Evolutionary conservation across 139 green algal genomes (phyloP).

Genomic region (Micractinium sp.): DNA sequence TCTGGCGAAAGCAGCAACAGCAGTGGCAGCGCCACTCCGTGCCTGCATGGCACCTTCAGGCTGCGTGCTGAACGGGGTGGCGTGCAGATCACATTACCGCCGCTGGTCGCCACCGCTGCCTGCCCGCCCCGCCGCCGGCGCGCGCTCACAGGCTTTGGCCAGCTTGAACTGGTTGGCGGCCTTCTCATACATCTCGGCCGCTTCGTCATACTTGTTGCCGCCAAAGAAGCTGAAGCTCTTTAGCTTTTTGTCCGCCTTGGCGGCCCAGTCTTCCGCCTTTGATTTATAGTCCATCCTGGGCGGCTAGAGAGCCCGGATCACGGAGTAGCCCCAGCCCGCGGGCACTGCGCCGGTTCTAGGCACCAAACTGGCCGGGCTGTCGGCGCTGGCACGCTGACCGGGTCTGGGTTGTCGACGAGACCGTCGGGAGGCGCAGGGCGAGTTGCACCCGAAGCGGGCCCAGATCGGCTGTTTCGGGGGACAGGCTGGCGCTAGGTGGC

Average conservation of each 20-base stretch:
- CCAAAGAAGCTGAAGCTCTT: constrained; percentile 83
- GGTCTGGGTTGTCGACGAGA: too few species aligned
- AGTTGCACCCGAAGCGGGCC: too few species aligned
- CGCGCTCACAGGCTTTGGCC: constrained; percentile 77
- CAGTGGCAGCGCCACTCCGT: background rate
- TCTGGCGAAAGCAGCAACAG: background rate
- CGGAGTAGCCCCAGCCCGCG: too few species aligned
- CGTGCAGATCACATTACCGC: background rate
- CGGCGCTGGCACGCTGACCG: too few species aligned
- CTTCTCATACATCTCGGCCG: constrained; percentile 91
- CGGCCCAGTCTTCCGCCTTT: constrained; percentile 56
- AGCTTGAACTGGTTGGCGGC: constrained; percentile 97
- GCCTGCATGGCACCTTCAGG: background rate
- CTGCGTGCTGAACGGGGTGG: background rate
- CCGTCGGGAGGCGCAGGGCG: too few species aligned
- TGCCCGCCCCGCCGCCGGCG: background rate
- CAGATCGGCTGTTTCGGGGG: too few species aligned
- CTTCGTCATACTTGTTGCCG: constrained; percentile 93
- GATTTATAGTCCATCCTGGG: constrained; percentile 12
- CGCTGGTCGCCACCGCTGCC: background rate
- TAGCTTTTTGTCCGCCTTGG: constrained; percentile 92
- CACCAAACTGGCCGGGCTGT: too few species aligned
- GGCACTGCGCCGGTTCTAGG: too few species aligned
- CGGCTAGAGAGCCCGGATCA: too few species aligned
- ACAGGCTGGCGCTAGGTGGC: too few species aligned